A percentile compares a stretch with the other conserved stretches of the same genome.
These are phyloP conservation scores for Paramecium pentaurelia DNA, from an alignment of 73 alveolate genomes.

Conservation along the genomic window DNA sequence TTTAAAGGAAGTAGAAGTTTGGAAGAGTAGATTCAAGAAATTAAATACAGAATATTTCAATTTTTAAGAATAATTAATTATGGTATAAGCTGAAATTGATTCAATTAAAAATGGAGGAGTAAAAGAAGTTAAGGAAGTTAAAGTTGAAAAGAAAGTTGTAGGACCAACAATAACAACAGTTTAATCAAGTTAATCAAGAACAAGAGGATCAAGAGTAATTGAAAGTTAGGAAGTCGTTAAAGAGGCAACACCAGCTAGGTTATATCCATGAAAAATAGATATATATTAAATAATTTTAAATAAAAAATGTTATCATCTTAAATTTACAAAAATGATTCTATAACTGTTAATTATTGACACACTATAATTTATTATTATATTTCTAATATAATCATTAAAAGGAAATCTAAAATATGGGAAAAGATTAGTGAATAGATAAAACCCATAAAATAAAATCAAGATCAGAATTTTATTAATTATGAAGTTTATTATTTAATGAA, in stretches of 20 bases:
- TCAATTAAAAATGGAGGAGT: slow-evolving; percentile 40
- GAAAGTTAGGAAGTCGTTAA: neutral
- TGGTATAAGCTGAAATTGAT: slow-evolving; percentile 21
- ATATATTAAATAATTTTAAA: neutral
- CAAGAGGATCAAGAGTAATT: slow-evolving; percentile 24
- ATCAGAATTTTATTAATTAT: too few species aligned
- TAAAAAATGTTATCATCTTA: neutral
- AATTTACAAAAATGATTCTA: neutral
- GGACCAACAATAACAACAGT: slow-evolving; percentile 1
- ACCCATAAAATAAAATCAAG: too few species aligned
- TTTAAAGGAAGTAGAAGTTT: neutral
- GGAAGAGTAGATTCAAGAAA: slow-evolving; percentile 14
- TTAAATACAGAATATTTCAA: neutral
- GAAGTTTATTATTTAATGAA: too few species aligned
- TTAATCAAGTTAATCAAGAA: neutral
- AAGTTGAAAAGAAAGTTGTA: slow-evolving; percentile 11
- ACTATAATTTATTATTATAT: neutral
- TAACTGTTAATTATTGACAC: neutral
- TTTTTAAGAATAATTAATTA: slow-evolving; percentile 1
- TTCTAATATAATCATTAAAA: neutral
- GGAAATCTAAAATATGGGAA: neutral
- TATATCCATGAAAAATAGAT: neutral
- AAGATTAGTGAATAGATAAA: too few species aligned
- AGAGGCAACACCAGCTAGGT: neutral
- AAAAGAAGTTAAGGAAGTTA: neutral